phyloP scores from a whole-genome alignment of 345 rosid species.

The Microcos paniculata region DNA sequence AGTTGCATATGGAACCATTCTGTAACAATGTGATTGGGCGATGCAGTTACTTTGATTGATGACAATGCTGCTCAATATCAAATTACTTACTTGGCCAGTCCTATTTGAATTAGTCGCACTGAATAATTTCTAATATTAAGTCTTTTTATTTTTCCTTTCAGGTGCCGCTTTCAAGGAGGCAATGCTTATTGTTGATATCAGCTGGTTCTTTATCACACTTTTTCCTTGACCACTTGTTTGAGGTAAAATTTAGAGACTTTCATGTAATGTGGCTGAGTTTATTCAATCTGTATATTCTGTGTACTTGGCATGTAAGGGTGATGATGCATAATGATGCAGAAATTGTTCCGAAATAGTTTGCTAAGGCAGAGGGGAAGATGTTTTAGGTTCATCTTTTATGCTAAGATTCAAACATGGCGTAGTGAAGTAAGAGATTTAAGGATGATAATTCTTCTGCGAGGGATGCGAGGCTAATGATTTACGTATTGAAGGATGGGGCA shows the following conservation, averaged over 20 bases:
- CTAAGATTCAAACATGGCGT: background rate
- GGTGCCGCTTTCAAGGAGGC: constrained; percentile 58
- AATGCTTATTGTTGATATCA: constrained; percentile 46
- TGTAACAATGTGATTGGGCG: background rate
- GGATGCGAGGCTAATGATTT: background rate
- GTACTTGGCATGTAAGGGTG: background rate
- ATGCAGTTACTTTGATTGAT: background rate
- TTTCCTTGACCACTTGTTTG: constrained; percentile 69
- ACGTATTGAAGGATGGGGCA: background rate
- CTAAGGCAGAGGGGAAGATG: background rate
- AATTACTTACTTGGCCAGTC: background rate
- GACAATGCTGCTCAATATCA: background rate
- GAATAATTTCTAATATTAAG: background rate
- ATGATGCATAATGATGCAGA: background rate
- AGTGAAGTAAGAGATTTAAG: background rate
- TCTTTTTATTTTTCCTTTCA: constrained; percentile 22
- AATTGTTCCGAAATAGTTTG: background rate
- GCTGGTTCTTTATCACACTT: constrained; percentile 73
- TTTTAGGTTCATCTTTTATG: background rate
- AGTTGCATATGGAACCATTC: background rate
- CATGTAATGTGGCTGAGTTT: background rate
- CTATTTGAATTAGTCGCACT: background rate
- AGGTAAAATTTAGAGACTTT: constrained; percentile 35
- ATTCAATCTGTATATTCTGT: background rate
- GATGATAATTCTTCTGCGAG: background rate